Evolutionary conservation across 2,329 filamentous ascomycete genomes (phyloP).

Genomic region (Xylaria hypoxylon): DNA sequence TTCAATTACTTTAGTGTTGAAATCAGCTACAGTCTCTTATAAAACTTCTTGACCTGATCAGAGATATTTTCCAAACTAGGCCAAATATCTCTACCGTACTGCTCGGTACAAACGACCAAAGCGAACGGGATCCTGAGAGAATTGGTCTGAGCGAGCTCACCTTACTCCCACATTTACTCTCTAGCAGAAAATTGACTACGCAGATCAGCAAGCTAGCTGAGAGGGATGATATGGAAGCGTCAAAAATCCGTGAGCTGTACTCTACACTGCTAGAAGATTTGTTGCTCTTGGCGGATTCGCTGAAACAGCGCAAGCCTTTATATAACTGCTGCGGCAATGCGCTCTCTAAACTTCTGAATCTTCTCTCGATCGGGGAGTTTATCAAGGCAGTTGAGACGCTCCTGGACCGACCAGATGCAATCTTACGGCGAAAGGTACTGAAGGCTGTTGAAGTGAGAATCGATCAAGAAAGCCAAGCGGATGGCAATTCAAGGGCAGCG

Average conservation of each 20-base stretch:
- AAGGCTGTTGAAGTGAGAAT: constrained; percentile 84
- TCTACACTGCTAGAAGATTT: constrained; percentile 75
- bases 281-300: constrained; percentile 72
- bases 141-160: constrained; percentile 67
- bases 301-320: constrained; percentile 67
- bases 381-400: constrained; percentile 87
- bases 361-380: constrained; percentile 88
- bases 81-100: constrained; percentile 78
- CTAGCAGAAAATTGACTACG: constrained; percentile 66
- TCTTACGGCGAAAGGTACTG: constrained; percentile 82
- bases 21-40: constrained; percentile 81
- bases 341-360: constrained; percentile 81
- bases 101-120: constrained; percentile 67
- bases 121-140: constrained; percentile 61
- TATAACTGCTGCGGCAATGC: constrained; percentile 74
- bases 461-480: constrained; percentile 75
- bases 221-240: constrained; percentile 72
- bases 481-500: constrained; percentile 74
- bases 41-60: constrained; percentile 79
- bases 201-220: constrained; percentile 69
- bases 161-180: constrained; percentile 68
- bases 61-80: constrained; percentile 80
- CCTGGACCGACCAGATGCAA: constrained; percentile 78
- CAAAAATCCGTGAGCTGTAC: constrained; percentile 76
- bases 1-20: constrained; percentile 78